These are phyloP conservation scores for Hypoxylon sp. DNA, from an alignment of 2,329 filamentous ascomycete species.

Conservation along the genomic window DNA sequence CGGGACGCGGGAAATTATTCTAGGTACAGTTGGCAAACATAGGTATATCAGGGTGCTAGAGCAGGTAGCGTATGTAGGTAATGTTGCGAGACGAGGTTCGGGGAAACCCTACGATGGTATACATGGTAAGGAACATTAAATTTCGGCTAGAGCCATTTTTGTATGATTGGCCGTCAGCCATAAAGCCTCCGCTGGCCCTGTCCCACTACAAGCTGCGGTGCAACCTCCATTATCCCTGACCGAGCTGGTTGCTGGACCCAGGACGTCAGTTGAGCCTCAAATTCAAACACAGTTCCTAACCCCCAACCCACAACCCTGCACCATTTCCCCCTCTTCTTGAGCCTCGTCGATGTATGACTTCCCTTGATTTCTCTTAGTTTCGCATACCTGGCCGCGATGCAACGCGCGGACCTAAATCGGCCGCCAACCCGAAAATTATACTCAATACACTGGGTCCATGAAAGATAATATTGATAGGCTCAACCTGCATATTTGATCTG, in stretches of 20 bases:
- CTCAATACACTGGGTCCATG: background rate
- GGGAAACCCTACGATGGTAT: background rate
- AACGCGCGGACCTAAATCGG: background rate
- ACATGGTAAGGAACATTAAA: too few species aligned
- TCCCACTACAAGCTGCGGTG: background rate
- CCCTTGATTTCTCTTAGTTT: background rate
- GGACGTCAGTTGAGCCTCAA: slow-evolving; percentile 11
- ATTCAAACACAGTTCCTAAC: background rate
- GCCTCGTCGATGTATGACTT: background rate
- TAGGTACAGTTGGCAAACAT: background rate
- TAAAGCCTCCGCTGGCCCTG: too few species aligned
- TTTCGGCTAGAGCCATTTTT: too few species aligned
- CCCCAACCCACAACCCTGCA: slow-evolving; percentile 2
- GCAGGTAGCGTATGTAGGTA: background rate
- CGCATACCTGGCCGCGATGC: background rate
- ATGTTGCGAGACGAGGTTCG: too few species aligned
- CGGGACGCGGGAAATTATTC: background rate
- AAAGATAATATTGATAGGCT: slow-evolving; percentile 9
- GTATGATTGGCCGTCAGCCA: too few species aligned
- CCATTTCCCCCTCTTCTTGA: background rate
- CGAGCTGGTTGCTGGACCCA: background rate
- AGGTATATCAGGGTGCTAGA: background rate
- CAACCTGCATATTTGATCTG: background rate
- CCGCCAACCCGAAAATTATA: slow-evolving; percentile 3
- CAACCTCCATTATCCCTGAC: background rate